These are phyloP conservation scores for Saccharomycopsis fibuligera DNA, from an alignment of 805 yeast species.

Conservation along the genomic window DNA sequence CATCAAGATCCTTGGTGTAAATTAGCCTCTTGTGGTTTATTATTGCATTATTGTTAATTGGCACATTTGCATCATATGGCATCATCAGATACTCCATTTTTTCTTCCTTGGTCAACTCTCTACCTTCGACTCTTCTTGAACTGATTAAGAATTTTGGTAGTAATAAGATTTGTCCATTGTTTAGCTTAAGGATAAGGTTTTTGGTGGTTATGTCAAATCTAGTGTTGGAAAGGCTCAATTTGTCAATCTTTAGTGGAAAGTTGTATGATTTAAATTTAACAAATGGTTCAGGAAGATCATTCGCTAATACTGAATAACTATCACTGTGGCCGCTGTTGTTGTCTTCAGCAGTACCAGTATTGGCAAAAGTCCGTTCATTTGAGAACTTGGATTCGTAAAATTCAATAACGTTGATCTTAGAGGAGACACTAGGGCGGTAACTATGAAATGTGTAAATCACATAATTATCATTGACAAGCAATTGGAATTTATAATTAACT, in stretches of 20 bases:
- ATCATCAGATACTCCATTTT: slow-evolving; percentile 50
- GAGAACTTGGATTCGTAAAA: slow-evolving; percentile 62
- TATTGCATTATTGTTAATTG: slow-evolving; percentile 40
- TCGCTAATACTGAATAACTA: neutral
- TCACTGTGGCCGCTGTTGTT: too few relatives aligned
- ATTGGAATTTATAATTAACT: slow-evolving; percentile 36
- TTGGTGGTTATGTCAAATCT: slow-evolving; percentile 63
- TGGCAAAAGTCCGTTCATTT: slow-evolving; percentile 32
- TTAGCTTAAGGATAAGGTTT: slow-evolving; percentile 52
- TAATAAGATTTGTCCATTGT: slow-evolving; percentile 54
- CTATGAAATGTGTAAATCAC: slow-evolving; percentile 61
- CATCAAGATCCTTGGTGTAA: neutral
- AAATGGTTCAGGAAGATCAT: slow-evolving; percentile 36
- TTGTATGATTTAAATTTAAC: slow-evolving; percentile 51
- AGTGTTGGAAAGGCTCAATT: slow-evolving; percentile 50
- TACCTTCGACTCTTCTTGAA: slow-evolving; percentile 60
- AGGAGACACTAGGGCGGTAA: slow-evolving; percentile 41
- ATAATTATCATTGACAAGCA: slow-evolving; percentile 80
- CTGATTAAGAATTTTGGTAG: slow-evolving; percentile 51
- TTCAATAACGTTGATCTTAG: slow-evolving; percentile 66
- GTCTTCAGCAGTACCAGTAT: slow-evolving; percentile 20
- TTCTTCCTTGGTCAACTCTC: slow-evolving; percentile 45
- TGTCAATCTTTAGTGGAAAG: slow-evolving; percentile 51
- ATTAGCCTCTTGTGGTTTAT: slow-evolving; percentile 48
- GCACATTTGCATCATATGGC: slow-evolving; percentile 59